Evolutionary conservation across 805 yeast species (phyloP), one percentile per base, ranked within the genome.

Genomic region (Candida vaughaniae): DNA sequence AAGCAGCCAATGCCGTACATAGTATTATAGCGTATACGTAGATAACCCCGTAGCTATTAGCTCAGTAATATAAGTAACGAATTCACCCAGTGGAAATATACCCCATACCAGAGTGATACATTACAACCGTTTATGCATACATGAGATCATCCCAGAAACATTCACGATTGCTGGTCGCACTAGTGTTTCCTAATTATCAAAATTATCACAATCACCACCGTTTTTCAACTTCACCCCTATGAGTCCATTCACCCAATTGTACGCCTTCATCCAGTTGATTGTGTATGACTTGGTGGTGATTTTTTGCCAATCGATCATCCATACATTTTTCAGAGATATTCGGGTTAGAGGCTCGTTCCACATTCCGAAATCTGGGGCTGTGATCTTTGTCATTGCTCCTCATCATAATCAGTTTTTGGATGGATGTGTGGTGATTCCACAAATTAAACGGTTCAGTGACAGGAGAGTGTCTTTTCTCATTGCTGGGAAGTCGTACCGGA

Each of bases 341-440:
- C 55, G 56, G 30, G 47, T 59, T 25, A 37, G 71, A 22, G 72
- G 72, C 6, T 44, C 66, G 4, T 64, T 62, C 50, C 53, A 66
- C 39, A 57, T 67, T 28, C 71, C 73, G 25, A 52, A 48, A 20
- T 33, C 38, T 11, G 72, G 71, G 5, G 61, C 71, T 1, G 56
- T 64, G 15, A 50, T 67, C 14, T 64, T 66, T 39, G 73, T 66
- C 7, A 58, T 65, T 38, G 73, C 69, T 1, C 73, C 73, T 2
- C 73, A 67, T 46, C 69, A 62, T 39, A 67, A 67, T 44, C 70
- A 66, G 43, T 67, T 65, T 37, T 56, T 67, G 15, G 73, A 66
- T 47, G 69, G 64, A 1, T 41, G 63, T 27, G 56, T 66, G 20
- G 64, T 64, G 29, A 61, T 65, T 61, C 47, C 64, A 17, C 54